Percentiles rank a stretch among this genome's conserved stretches.
Evolutionary conservation across 2,329 filamentous ascomycete species (phyloP).

Genomic region (Colletotrichum godetiae): DNA sequence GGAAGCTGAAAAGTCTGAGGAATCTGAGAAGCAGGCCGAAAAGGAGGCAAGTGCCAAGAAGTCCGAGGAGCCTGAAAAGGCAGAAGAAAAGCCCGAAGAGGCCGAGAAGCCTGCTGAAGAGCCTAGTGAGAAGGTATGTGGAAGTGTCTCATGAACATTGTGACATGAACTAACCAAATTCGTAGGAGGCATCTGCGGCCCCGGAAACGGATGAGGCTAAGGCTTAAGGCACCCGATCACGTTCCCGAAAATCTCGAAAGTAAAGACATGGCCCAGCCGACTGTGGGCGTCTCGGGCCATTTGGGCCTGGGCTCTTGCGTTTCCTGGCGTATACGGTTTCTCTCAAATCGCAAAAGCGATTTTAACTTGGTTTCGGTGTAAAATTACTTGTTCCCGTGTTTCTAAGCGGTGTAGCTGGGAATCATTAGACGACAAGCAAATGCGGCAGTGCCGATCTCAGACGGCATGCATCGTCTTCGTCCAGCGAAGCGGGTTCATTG

Average conservation of each 20-base stretch:
- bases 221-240: conserved; percentile 42
- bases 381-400: conserved; percentile 28
- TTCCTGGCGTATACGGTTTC: conserved; percentile 37
- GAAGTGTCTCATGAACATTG: background rate
- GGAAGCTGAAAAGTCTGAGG: conserved; percentile 52
- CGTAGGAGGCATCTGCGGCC: conserved; percentile 40
- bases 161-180: conserved; percentile 5
- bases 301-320: conserved; percentile 27
- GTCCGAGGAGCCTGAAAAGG: conserved; percentile 46
- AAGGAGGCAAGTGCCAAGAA: conserved; percentile 51
- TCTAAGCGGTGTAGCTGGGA: conserved; percentile 16
- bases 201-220: conserved; percentile 51
- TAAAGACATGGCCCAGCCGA: conserved; percentile 24
- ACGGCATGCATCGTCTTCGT: conserved; percentile 10
- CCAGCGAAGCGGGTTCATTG: conserved; percentile 24
- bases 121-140: conserved; percentile 49
- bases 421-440: conserved; percentile 17
- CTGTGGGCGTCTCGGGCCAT: conserved; percentile 15
- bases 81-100: conserved; percentile 43
- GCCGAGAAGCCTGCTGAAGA: conserved; percentile 35
- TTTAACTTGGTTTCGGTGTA: conserved; percentile 33
- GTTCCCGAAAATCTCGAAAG: conserved; percentile 11
- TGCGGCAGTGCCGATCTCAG: conserved; percentile 15
- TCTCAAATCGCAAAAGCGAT: conserved; percentile 31
- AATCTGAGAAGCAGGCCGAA: conserved; percentile 50